Conservation (phyloP, 441 rosid genomes). For the Omphalea diandra region DNA sequence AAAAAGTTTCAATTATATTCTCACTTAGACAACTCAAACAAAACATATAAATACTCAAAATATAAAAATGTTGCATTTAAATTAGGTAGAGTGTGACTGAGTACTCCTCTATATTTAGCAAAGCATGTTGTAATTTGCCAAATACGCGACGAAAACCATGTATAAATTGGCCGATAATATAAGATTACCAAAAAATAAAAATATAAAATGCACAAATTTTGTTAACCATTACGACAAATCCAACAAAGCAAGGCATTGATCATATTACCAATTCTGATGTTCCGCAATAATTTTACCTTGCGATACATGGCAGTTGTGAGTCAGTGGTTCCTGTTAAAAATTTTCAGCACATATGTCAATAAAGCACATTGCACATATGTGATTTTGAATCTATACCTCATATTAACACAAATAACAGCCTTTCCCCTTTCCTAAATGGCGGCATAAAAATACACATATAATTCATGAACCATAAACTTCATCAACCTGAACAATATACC, state of each 20-base stretch:
- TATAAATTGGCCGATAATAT: not conserved
- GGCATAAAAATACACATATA: not conserved
- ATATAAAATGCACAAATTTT: not conserved
- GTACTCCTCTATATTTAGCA: not conserved
- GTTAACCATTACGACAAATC: not conserved
- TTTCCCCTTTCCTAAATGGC: not conserved
- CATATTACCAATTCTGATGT: not conserved
- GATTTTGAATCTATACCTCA: not conserved
- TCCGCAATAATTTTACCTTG: conserved; percentile 8
- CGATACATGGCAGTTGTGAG: not conserved
- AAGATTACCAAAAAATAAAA: not conserved
- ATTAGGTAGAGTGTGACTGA: not conserved
- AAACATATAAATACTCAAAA: not conserved
- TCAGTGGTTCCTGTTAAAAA: not conserved
- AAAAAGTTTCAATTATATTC: not conserved
- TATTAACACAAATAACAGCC: not conserved
- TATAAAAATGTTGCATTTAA: not conserved
- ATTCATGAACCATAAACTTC: not conserved
- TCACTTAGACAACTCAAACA: not conserved
- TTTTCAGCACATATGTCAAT: not conserved
- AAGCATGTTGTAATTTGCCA: conserved; percentile 10
- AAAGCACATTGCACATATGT: not conserved
- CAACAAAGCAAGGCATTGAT: too few species aligned
- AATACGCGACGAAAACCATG: not conserved
- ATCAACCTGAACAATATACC: not conserved